Conservation (phyloP, 768 basidiomycete genomes). For the Suillus discolor region DNA sequence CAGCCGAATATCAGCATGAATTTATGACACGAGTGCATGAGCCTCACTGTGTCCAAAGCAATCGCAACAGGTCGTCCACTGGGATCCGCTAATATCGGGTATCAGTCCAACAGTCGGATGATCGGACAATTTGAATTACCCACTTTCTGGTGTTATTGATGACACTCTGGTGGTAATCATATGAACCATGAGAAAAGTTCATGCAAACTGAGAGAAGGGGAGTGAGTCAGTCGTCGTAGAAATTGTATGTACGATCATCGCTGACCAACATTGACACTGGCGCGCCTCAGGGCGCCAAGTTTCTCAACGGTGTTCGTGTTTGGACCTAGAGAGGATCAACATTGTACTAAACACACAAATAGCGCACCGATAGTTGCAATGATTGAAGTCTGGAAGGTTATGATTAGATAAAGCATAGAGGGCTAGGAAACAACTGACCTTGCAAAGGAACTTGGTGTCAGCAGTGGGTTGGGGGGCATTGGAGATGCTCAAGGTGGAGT, state of each 20-base stretch:
- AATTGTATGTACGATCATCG: constrained; percentile 13
- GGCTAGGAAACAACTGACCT: constrained; percentile 53
- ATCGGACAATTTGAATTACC: constrained; percentile 44
- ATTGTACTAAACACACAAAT: constrained; percentile 9
- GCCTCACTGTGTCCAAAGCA: constrained; percentile 89
- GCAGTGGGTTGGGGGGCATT: constrained; percentile 72
- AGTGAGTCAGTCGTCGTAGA: background rate
- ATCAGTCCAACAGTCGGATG: constrained; percentile 11
- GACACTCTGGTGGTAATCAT: constrained; percentile 98
- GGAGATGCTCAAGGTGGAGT: constrained; percentile 75
- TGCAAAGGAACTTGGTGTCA: constrained; percentile 85
- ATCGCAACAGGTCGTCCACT: constrained; percentile 93
- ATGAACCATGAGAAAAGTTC: constrained; percentile 99
- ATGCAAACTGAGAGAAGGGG: constrained; percentile 75
- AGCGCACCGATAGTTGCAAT: constrained; percentile 94
- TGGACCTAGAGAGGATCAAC: constrained; percentile 61
- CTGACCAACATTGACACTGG: constrained; percentile 97
- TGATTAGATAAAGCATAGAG: constrained; percentile 12
- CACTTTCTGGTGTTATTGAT: constrained; percentile 93
- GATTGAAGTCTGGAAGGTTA: constrained; percentile 78
- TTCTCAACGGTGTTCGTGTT: constrained; percentile 93
- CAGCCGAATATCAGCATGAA: background rate
- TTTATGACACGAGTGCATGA: constrained; percentile 9
- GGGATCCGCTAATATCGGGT: constrained; percentile 52
- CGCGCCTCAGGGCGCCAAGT: constrained; percentile 78